Evolutionary conservation across 352 stramenopile genomes (phyloP), one percentile per base, ranked within the genome.

Genomic region (Globisporangium nodosum): DNA sequence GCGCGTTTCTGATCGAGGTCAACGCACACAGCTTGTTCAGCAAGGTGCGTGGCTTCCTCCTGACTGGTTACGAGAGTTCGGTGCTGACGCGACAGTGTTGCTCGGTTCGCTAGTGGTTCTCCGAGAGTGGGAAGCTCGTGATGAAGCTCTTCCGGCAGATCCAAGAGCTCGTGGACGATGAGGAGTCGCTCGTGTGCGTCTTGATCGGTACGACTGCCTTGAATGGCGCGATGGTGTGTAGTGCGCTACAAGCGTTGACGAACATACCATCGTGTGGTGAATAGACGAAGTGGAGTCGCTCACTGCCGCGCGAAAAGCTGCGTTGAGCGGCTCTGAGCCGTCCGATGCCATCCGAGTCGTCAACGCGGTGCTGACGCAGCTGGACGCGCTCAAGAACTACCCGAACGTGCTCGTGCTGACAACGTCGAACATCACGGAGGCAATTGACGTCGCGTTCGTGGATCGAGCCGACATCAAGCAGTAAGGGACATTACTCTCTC

Each of bases 261-360:
- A 5, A n/a, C 45, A 1, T 7, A 15, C 16, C 24, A n/a, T 33
- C 24, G 5, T 21, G 27, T 15, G 20, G 31, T 42, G 37, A 8
- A n/a, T 40, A 90, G 80, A 98, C 62, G 93, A 98, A 67, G 90
- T 98, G 5, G 93, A 98, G 64, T 97, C 85, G 30, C 73, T 98
- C 0, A 92, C 90, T 12, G 80, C 87, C 18, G 82, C 85, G 46
- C 75, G 93, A 47, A 89, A 82, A 50, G 74, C 78, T 43, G 80
- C 73, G 24, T 61, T 85, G 37, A 82, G 63, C 37, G 85, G 85
- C 39, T 85, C 74, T 5, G 92, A 98, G 66, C 92, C 92, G 13
- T 94, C 87, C 0, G 92, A 98, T 64, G 84, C 90, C 42, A 92
- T 97, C 65, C 81, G 89, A 21, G 92, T 96, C 13, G 92, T 97